Base-by-base conservation (phyloP, 192 early-diverging fungal species). In the Rhizoclosmatium globosum region DNA sequence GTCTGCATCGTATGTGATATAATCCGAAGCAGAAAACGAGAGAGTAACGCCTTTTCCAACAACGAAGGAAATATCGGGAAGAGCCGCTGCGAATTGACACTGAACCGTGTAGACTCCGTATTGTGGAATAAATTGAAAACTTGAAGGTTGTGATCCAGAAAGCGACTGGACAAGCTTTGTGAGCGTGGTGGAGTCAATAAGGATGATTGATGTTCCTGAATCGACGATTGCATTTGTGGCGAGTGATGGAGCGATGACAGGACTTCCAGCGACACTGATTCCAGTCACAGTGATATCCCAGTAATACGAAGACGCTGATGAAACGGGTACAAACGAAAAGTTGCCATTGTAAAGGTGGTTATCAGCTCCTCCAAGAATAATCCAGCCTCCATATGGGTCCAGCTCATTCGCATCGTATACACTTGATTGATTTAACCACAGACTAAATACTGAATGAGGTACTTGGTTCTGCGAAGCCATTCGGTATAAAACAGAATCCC, bases 401-500 rank as follows among this genome's bases (percentile, higher is more conserved):
- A 7, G 3, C 3, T 11, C 11, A n/a, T 42, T 45, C 6, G 15
- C 9, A 38, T 44, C 31, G 15, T 21, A 23, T 15, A 13, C 38
- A 31, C 61, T 62, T 56, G 74, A 64, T 19, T 56, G 64, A 67
- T 76, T 76, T 13, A 76, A 53, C 74, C 74, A 76, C 1, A 76
- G 15, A 15, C 39, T 45, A 47, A 76, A 76, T 53, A 53, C 17
- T 53, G 9, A 7, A 53, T 53, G 50, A 53, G 50, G 50, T 13
- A 53, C 50, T 53, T 53, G 50, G 50, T 53, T 53, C 6, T 11
- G 4, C 19, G 9, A 19, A 2, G 38, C n/a, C 9, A 46, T 9
- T 6, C 21, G 17, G 7, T 64, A 19, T 7, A 62, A n/a, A 15
- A 23, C 45, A 4, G n/a, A 17, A 31, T 7, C n/a, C 13, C 23